These are phyloP conservation scores for Pythium folliculosum DNA, from an alignment of 352 stramenopile genomes.

Conservation along the genomic window DNA sequence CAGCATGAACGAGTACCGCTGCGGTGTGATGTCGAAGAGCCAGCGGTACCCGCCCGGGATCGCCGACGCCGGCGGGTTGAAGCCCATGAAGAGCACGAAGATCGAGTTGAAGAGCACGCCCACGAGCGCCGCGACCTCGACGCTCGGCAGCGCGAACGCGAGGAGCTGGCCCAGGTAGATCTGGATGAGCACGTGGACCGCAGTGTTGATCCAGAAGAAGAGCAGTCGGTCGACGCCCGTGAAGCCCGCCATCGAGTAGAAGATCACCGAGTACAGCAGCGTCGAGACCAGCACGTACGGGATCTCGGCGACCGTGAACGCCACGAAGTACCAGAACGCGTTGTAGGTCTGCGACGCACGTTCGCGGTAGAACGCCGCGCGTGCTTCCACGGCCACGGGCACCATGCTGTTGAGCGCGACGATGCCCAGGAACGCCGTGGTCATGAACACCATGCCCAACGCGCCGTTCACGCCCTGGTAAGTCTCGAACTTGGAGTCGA, in stretches of 20 bases:
- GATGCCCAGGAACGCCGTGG: conserved; percentile 67
- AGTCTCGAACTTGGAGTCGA: conserved; percentile 31
- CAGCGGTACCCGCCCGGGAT: conserved; percentile 33
- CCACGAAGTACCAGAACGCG: conserved; percentile 53
- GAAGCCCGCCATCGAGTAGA: conserved; percentile 38
- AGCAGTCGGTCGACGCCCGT: conserved; percentile 19
- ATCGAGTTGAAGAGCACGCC: conserved; percentile 35
- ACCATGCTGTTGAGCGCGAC: conserved; percentile 67
- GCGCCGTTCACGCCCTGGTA: conserved; percentile 35
- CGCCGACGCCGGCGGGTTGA: conserved; percentile 32
- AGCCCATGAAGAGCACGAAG: conserved; percentile 48
- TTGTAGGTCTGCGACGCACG: conserved; percentile 79
- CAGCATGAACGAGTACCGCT: conserved; percentile 30
- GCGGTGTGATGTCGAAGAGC: conserved; percentile 31
- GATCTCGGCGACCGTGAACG: conserved; percentile 69
- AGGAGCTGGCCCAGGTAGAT: conserved; percentile 30
- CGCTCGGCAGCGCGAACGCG: conserved; percentile 26
- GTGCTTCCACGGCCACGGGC: conserved; percentile 64
- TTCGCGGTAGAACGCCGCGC: conserved; percentile 88
- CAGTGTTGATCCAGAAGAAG: conserved; percentile 24
- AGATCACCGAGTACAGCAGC: conserved; percentile 33
- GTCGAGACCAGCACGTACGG: conserved; percentile 32
- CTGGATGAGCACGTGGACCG: conserved; percentile 21
- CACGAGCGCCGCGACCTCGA: conserved; percentile 27
- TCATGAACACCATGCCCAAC: conserved; percentile 73